Conservation (phyloP, 345 rosid genomes). For the Zanthoxylum bungeanum region DNA sequence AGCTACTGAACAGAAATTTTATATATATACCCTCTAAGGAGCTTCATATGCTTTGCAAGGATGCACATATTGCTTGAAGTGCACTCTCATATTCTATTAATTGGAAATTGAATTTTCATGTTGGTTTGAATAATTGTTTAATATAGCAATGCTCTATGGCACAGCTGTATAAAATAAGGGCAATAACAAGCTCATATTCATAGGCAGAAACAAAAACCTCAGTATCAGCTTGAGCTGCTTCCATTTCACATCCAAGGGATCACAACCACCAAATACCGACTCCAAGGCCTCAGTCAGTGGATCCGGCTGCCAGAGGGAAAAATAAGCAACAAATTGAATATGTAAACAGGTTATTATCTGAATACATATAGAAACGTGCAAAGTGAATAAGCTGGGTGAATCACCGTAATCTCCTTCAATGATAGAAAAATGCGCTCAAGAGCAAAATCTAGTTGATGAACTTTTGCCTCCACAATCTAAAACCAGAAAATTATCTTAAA, state of each 20-base stretch:
- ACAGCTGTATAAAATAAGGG: conserved; percentile 7
- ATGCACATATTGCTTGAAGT: neutral
- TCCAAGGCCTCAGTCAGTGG: conserved; percentile 79
- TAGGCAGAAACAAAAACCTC: conserved; percentile 46
- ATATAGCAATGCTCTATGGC: too few species aligned
- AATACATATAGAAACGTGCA: too few species aligned
- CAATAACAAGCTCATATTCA: neutral
- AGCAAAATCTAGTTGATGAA: conserved; percentile 78
- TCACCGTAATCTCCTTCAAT: conserved; percentile 75
- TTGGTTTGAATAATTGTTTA: too few species aligned
- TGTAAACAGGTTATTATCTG: neutral
- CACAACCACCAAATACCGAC: conserved; percentile 69
- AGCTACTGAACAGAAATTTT: neutral
- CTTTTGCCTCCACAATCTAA: conserved; percentile 92
- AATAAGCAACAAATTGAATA: conserved; percentile 1
- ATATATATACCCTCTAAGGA: neutral
- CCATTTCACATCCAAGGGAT: conserved; percentile 53
- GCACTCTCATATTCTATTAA: too few species aligned
- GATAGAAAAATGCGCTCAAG: conserved; percentile 88
- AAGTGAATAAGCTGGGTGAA: conserved; percentile 1
- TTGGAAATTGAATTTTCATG: neutral
- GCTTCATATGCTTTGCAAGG: neutral
- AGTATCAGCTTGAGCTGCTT: conserved; percentile 66
- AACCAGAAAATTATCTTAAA: conserved; percentile 21
- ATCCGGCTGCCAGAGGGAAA: conserved; percentile 71